phyloP scores from a whole-genome alignment of 192 early-diverging fungal genomes.

The Spizellomyces punctatus region DNA sequence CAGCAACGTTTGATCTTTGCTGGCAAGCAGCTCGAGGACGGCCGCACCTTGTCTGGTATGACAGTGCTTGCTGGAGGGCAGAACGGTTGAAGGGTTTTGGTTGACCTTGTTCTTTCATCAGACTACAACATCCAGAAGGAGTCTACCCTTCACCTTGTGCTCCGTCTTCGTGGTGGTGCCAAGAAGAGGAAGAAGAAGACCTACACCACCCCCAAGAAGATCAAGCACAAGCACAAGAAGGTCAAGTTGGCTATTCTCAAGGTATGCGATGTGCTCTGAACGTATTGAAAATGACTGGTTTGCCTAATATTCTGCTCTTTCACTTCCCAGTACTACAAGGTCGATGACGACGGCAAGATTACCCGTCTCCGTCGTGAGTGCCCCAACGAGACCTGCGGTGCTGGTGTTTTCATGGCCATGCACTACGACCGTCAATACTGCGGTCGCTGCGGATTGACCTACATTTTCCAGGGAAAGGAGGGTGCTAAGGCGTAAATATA shows the following conservation, averaged over 20 bases:
- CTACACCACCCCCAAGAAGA: constrained; percentile 99
- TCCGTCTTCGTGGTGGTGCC: constrained; percentile 68
- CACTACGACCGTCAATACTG: constrained; percentile 98
- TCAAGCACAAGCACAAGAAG: constrained; percentile 98
- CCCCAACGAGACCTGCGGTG: constrained; percentile 92
- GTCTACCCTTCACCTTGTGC: constrained; percentile 68
- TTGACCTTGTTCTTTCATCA: constrained; percentile 17
- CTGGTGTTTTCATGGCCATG: constrained; percentile 98
- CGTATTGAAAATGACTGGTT: too few relatives aligned
- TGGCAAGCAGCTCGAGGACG: constrained; percentile 79
- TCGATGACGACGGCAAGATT: constrained; percentile 94
- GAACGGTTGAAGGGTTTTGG: constrained; percentile 51
- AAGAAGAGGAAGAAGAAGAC: constrained; percentile 99
- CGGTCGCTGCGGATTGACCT: constrained; percentile 93
- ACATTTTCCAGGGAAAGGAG: constrained; percentile 83
- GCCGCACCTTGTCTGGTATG: constrained; percentile 62
- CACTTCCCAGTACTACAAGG: constrained; percentile 83
- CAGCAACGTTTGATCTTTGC: constrained; percentile 82
- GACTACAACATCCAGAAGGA: constrained; percentile 79
- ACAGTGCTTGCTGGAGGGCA: constrained; percentile 58
- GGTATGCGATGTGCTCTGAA: constrained; percentile 41
- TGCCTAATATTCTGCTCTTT: too few relatives aligned
- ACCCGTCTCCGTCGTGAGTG: constrained; percentile 98
- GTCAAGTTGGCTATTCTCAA: constrained; percentile 94
- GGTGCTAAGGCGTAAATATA: constrained; percentile 47